These are phyloP conservation scores for Bruguiera parviflora DNA, from an alignment of 345 rosid species.

Conservation along the genomic window DNA sequence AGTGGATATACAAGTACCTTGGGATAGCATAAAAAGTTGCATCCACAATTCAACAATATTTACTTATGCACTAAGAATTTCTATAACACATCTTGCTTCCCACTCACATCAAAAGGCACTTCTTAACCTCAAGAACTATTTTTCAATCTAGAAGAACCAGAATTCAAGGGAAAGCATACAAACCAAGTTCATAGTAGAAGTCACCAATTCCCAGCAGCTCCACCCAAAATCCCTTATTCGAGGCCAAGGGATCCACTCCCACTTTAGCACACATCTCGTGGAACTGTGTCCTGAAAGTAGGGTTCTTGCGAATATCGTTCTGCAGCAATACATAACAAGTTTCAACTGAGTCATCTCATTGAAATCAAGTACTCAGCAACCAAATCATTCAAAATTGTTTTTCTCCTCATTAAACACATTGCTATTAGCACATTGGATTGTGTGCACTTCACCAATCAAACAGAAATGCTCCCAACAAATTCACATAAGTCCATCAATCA, in stretches of 20 bases:
- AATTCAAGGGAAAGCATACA: constrained; percentile 13
- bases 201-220: constrained; percentile 97
- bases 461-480: not conserved
- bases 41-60: no score
- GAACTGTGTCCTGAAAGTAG: constrained; percentile 72
- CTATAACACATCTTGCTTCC: not conserved
- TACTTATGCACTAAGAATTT: no score
- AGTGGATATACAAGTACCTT: no score
- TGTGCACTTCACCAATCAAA: not conserved
- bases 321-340: constrained; percentile 28
- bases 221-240: constrained; percentile 93
- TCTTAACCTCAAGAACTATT: not conserved
- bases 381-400: not conserved
- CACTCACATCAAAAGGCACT: not conserved
- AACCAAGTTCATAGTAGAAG: constrained; percentile 92
- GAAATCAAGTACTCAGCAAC: not conserved
- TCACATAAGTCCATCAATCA: not conserved
- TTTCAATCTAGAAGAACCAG: not conserved
- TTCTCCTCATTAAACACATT: not conserved
- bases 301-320: constrained; percentile 84
- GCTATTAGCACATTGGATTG: not conserved
- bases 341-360: constrained; percentile 3
- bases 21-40: no score
- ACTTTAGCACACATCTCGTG: constrained; percentile 90
- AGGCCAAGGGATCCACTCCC: constrained; percentile 95